A percentile compares a stretch with the other conserved stretches of the same genome.
phyloP scores from a whole-genome alignment of 1,284 basidiomycete species.

The Pterula multifida region DNA sequence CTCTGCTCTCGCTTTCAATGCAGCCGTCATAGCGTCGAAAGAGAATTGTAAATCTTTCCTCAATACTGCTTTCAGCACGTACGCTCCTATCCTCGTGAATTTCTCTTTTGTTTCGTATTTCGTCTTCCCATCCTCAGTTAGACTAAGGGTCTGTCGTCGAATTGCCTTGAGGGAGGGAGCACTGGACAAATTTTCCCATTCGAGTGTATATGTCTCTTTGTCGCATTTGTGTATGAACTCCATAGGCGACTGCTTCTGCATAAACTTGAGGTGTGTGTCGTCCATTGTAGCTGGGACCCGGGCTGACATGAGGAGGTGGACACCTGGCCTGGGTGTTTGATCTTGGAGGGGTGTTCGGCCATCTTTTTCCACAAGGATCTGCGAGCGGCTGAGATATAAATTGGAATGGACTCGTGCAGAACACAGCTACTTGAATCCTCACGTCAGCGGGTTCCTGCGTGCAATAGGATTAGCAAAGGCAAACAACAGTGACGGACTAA shows the following conservation, averaged over 20 bases:
- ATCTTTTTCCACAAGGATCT: slow-evolving; percentile 4
- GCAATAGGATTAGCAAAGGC: too few species aligned
- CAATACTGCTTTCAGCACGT: not conserved
- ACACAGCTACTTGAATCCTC: not conserved
- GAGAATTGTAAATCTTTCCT: not conserved
- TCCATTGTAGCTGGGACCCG: slow-evolving; percentile 10
- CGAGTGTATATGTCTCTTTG: not conserved
- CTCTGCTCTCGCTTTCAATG: not conserved
- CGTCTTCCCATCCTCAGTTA: slow-evolving; percentile 6
- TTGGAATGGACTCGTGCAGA: not conserved
- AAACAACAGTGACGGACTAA: not conserved
- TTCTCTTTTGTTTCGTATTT: slow-evolving; percentile 4
- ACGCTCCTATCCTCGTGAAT: slow-evolving; percentile 4
- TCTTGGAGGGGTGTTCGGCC: slow-evolving; percentile 3
- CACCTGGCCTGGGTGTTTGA: slow-evolving; percentile 3
- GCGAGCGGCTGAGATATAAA: slow-evolving; percentile 6
- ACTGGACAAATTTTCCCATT: not conserved
- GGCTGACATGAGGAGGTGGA: slow-evolving; percentile 4
- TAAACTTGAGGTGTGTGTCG: slow-evolving; percentile 4
- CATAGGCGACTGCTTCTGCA: not conserved
- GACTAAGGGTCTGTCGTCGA: slow-evolving; percentile 5
- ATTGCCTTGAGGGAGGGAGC: slow-evolving; percentile 5
- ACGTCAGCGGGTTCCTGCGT: slow-evolving; percentile 1
- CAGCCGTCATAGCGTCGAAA: not conserved
- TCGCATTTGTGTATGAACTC: not conserved